phyloP scores from a whole-genome alignment of 352 stramenopile species.

The Pythium oligandrum region DNA sequence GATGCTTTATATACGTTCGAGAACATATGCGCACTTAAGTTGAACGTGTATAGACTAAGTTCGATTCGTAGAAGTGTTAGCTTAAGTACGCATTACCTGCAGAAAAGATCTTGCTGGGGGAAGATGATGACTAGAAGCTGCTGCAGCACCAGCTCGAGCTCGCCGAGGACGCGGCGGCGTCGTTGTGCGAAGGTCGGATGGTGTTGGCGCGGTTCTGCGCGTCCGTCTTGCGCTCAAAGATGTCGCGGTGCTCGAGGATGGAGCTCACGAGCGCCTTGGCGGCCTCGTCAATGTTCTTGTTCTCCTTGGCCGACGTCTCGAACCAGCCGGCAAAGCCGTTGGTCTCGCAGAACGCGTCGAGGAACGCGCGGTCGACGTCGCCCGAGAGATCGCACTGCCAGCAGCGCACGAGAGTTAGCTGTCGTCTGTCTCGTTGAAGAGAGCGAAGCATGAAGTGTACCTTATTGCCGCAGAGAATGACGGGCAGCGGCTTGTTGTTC shows the following conservation, averaged over 20 bases:
- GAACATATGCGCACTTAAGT: no score
- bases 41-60: no score
- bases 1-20: no score
- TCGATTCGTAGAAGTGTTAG: no score
- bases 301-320: slow-evolving; percentile 91
- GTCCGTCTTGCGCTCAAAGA: slow-evolving; percentile 82
- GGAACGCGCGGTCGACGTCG: slow-evolving; percentile 64
- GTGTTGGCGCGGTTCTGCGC: slow-evolving; percentile 63
- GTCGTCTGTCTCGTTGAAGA: slow-evolving; percentile 2
- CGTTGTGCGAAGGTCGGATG: slow-evolving; percentile 65
- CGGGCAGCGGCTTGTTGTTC: slow-evolving; percentile 87
- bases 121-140: slow-evolving; percentile 55
- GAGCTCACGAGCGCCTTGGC: slow-evolving; percentile 77
- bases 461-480: slow-evolving; percentile 93
- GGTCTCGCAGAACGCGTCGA: slow-evolving; percentile 86
- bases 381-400: slow-evolving; percentile 80
- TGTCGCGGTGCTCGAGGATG: slow-evolving; percentile 79
- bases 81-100: no score
- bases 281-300: slow-evolving; percentile 89
- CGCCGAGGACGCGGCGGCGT: slow-evolving; percentile 27
- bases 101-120: no score
- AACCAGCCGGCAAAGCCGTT: slow-evolving; percentile 92
- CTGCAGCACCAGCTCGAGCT: slow-evolving; percentile 80
- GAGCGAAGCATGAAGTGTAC: slow-evolving; percentile 18
- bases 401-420: slow-evolving; percentile 1